phyloP scores from a whole-genome alignment of 2,329 filamentous ascomycete species.

The Bipolaris cookei region DNA sequence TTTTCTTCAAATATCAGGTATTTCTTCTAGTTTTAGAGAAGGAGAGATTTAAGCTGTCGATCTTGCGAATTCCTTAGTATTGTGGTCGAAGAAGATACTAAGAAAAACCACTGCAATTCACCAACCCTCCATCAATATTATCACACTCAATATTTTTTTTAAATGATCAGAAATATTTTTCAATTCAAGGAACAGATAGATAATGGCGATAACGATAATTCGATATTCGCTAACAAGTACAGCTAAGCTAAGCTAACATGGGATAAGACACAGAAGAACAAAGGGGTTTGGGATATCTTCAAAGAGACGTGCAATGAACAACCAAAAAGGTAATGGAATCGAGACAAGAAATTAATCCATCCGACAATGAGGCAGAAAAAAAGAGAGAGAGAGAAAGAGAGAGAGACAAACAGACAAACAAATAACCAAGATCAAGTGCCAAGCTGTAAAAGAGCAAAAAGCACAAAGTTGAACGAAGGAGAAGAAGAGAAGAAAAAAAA shows the following conservation, averaged over 20 bases:
- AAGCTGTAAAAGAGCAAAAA: background rate
- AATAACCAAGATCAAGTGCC: background rate
- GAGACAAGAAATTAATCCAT: background rate
- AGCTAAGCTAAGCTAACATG: slow-evolving; percentile 15
- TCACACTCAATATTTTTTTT: background rate
- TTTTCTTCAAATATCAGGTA: no score
- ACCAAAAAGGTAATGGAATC: background rate
- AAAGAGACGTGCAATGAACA: slow-evolving; percentile 11
- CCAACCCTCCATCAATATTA: no score
- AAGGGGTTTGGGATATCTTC: slow-evolving; percentile 16
- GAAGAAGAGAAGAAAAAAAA: background rate
- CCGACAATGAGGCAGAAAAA: background rate
- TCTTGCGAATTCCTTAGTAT: no score
- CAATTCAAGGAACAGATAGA: background rate
- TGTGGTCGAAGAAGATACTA: no score
- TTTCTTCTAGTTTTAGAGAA: no score
- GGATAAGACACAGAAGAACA: background rate
- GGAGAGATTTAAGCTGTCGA: no score
- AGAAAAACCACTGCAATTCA: no score
- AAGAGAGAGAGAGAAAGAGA: slow-evolving; percentile 1
- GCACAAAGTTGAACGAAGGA: background rate
- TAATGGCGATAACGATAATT: background rate
- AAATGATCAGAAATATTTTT: background rate
- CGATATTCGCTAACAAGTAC: slow-evolving; percentile 3
- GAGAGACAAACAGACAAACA: background rate